These are phyloP conservation scores for Trichopus zeylanicus DNA, from an alignment of 116 monocot species.

Conservation along the genomic window DNA sequence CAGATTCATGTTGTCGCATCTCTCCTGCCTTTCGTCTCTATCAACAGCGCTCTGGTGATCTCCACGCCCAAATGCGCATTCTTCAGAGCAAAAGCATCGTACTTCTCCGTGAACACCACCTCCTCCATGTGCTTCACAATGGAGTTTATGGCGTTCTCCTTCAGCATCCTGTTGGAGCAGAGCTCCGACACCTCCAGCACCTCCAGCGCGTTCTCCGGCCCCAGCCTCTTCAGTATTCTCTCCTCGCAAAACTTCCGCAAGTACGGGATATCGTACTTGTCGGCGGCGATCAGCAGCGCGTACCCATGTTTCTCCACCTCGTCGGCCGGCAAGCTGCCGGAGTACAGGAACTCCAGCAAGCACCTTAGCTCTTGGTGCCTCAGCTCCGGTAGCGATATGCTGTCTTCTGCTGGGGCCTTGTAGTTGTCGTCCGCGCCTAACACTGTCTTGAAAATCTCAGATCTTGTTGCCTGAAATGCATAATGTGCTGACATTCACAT, in stretches of 20 bases:
- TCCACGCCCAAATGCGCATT: slow-evolving; percentile 62
- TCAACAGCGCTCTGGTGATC: slow-evolving; percentile 53
- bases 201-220: slow-evolving; percentile 36
- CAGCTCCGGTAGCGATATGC: slow-evolving; percentile 59
- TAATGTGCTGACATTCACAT: background rate
- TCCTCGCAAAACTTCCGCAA: slow-evolving; percentile 44
- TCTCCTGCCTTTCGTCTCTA: slow-evolving; percentile 24
- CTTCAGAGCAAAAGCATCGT: slow-evolving; percentile 45
- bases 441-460: slow-evolving; percentile 50
- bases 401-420: slow-evolving; percentile 50
- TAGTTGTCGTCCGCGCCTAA: slow-evolving; percentile 47
- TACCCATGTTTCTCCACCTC: slow-evolving; percentile 13
- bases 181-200: slow-evolving; percentile 55
- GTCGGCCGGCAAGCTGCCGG: slow-evolving; percentile 27
- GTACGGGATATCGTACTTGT: slow-evolving; percentile 69
- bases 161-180: slow-evolving; percentile 33
- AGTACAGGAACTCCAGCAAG: slow-evolving; percentile 70
- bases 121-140: slow-evolving; percentile 35
- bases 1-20: too few relatives aligned
- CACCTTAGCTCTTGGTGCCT: slow-evolving; percentile 49
- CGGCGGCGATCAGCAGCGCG: slow-evolving; percentile 44
- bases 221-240: slow-evolving; percentile 26
- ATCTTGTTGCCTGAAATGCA: slow-evolving; percentile 42
- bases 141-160: slow-evolving; percentile 34
- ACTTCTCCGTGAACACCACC: slow-evolving; percentile 48